Base-by-base conservation (phyloP, 345 rosid species). In the Populus tremula region DNA sequence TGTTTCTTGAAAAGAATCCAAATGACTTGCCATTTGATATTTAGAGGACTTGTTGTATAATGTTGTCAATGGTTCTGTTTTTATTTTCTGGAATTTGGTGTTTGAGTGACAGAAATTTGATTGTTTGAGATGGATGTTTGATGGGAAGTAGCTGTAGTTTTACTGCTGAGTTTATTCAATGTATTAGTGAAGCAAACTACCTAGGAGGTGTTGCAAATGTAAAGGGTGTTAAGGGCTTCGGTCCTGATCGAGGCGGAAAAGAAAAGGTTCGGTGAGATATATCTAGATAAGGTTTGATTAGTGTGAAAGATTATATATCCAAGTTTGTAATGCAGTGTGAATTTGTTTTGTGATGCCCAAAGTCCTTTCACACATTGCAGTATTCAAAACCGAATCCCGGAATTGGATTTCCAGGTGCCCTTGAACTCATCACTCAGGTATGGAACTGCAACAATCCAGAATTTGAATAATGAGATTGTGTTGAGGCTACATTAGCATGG, bases 321-420 rank as follows among this genome's bases (percentile, higher is more conserved):
- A 27, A 25, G 14, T 77, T 72, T 74, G 35, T 64, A n/a, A 20
- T 75, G 29, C 69, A 72, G 11, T 71, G 69, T 47, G 64, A 33
- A 47, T 67, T 63, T 35, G 18, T 73, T 12, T 68, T 7, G 2
- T 68, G 20, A 29, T 70, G 74, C 66, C 53, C 75, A 67, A 74
- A 35, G 47, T 61, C 66, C 43, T 64, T 74, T 82, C 20, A 8
- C 39, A 17, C 16, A 64, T 70, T 82, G 78, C 84, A 93, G 97
- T 90, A 91, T 70, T 97, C 99, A 31, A 96, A 93, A 87, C 99
- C 98, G 2, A 91, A 92, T 80, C 92, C 98, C 11, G 97, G 98
- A 65, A 92, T 96, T 74, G 97, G 99, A 76, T 96, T 93, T 76
- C 96, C 96, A 0, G 99, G 98, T 73, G 97, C 98, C 67, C 85